Conservation (phyloP, 495 filamentous ascomycete genomes). For the Aspergillus kassunensis region DNA sequence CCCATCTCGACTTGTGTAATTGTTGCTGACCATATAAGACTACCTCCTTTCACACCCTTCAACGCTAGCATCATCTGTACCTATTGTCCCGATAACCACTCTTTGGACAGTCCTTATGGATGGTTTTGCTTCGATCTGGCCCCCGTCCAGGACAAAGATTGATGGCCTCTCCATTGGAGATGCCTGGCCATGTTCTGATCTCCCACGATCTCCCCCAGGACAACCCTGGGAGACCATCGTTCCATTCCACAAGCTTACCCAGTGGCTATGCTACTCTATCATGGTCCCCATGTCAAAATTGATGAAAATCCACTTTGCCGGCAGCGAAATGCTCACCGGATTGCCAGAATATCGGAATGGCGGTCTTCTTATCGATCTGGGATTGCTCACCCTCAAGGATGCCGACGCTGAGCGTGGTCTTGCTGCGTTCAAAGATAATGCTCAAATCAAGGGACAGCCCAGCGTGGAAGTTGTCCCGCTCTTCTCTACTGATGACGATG, state of each 20-base stretch:
- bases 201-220: slow-evolving; percentile 69
- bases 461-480: slow-evolving; percentile 64
- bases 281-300: slow-evolving; percentile 66
- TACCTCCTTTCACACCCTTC: slow-evolving; percentile 88
- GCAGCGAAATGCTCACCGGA: slow-evolving; percentile 60
- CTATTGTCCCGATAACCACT: slow-evolving; percentile 85
- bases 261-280: slow-evolving; percentile 71
- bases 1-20: not conserved
- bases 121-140: slow-evolving; percentile 85
- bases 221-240: slow-evolving; percentile 90
- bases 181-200: slow-evolving; percentile 84
- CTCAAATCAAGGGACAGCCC: slow-evolving; percentile 67
- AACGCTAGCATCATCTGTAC: slow-evolving; percentile 79
- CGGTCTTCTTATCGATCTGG: slow-evolving; percentile 64
- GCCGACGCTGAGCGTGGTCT: slow-evolving; percentile 60
- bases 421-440: slow-evolving; percentile 66
- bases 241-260: slow-evolving; percentile 75
- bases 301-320: slow-evolving; percentile 60
- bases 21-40: slow-evolving; percentile 49
- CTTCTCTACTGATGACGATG: slow-evolving; percentile 61
- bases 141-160: slow-evolving; percentile 78
- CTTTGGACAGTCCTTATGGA: slow-evolving; percentile 89
- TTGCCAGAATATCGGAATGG: slow-evolving; percentile 70
- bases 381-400: slow-evolving; percentile 57
- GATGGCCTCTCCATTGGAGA: slow-evolving; percentile 88